phyloP scores from a whole-genome alignment of 495 filamentous ascomycete species.

The Penicillium parvum region DNA sequence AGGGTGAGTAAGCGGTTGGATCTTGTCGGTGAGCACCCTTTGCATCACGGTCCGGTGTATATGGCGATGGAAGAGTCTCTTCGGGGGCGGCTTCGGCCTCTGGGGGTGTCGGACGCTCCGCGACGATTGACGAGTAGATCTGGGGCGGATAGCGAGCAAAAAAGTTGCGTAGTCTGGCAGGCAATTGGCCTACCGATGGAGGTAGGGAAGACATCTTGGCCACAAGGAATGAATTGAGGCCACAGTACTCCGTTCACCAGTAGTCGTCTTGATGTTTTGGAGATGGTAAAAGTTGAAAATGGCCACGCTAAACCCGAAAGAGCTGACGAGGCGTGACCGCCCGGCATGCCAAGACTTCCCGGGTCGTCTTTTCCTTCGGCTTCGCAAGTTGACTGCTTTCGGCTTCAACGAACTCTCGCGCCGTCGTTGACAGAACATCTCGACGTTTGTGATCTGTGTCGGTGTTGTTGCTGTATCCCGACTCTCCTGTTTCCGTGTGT shows the following conservation, averaged over 20 bases:
- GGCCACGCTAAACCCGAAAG: conserved; percentile 5
- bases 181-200: conserved; percentile 34
- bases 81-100: conserved; percentile 18
- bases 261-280: conserved; percentile 2
- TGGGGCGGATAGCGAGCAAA: conserved; percentile 82
- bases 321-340: neutral
- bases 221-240: neutral
- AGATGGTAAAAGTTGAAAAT: conserved; percentile 19
- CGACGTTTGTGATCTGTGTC: conserved; percentile 7
- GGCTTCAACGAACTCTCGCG: conserved; percentile 5
- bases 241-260: neutral
- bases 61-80: conserved; percentile 37
- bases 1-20: conserved; percentile 28
- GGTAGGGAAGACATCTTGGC: conserved; percentile 27
- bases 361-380: conserved; percentile 12
- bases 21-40: conserved; percentile 39
- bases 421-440: conserved; percentile 15
- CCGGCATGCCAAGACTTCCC: conserved; percentile 5
- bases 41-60: conserved; percentile 44
- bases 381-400: conserved; percentile 11
- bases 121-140: conserved; percentile 37
- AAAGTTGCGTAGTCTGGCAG: conserved; percentile 74
- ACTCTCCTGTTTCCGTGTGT: conserved; percentile 1
- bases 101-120: conserved; percentile 37
- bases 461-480: neutral